Evolutionary conservation across 352 stramenopile species (phyloP), one percentile per base, ranked within the genome.

Genomic region (Globisporangium emineosum): DNA sequence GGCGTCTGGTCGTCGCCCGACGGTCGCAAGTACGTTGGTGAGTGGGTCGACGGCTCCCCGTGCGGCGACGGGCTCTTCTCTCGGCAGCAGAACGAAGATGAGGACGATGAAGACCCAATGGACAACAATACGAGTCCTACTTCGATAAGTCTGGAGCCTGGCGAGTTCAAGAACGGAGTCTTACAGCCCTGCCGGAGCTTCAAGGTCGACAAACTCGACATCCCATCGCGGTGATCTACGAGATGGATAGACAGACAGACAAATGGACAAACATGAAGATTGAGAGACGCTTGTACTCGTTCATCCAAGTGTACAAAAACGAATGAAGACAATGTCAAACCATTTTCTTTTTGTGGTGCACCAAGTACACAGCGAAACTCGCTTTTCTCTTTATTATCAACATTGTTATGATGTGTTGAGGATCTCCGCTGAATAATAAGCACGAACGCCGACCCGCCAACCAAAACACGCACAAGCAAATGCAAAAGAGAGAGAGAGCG

Each of bases 1-100:
- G 86, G 86, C n/a, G 77, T 75, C 40, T 93, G 81, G 79, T 76
- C 71, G 29, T 74, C 73, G 6, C 66, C 68, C 19, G 70, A 79
- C 37, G 77, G 79, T 12, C 68, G 65, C 8, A 73, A 67, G 13
- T 93, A 77, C 49, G 73, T 90, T 47, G 83, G 86, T 43, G 67
- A 66, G 27, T 94, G 86, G 86, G 29, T 64, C 23, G 47, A 83
- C 58, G 83, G 86, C 3, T 67, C 78, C 19, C 79, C 86, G 0
- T 78, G 67, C 17, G 86, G 86, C 15, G 51, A 67, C 50, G 86
- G 86, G 6, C 49, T 91, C 32, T 94, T 85, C 61, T 75, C 69
- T 17, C 45, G n/a, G 6, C 69, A 78, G 29, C 60, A 68, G 15
- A 58, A 67, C 5, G 62, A 58, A 0, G 70, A 76, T 2, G 69